phyloP scores from a whole-genome alignment of 768 basidiomycete genomes.

The Clathrus columnatus region DNA sequence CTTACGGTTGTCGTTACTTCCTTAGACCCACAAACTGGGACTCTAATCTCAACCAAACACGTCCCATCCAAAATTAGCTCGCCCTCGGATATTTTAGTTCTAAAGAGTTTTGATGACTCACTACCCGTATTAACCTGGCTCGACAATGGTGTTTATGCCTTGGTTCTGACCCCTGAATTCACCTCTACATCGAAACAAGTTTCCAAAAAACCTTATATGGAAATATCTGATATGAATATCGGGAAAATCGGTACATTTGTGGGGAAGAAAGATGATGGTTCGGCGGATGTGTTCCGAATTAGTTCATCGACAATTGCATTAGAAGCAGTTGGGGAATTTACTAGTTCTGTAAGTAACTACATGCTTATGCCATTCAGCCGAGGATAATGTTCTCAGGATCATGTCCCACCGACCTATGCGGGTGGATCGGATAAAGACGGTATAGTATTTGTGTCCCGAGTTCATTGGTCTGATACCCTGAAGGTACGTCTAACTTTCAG shows the following conservation, averaged over 20 bases:
- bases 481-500: slow-evolving; percentile 33
- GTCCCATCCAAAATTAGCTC: slow-evolving; percentile 45
- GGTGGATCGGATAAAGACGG: slow-evolving; percentile 47
- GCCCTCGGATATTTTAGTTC: slow-evolving; percentile 28
- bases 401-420: slow-evolving; percentile 44
- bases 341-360: slow-evolving; percentile 37
- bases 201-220: slow-evolving; percentile 37
- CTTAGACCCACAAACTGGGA: slow-evolving; percentile 46
- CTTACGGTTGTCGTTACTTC: slow-evolving; percentile 63
- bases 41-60: slow-evolving; percentile 37
- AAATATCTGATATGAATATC: slow-evolving; percentile 56
- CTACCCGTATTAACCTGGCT: slow-evolving; percentile 43
- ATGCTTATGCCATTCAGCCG: neutral
- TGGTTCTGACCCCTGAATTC: slow-evolving; percentile 44
- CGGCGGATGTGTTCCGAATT: slow-evolving; percentile 46
- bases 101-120: slow-evolving; percentile 19
- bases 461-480: slow-evolving; percentile 55
- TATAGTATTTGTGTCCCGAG: slow-evolving; percentile 46
- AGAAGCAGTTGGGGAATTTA: slow-evolving; percentile 45
- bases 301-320: slow-evolving; percentile 31
- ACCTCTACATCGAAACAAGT: slow-evolving; percentile 36
- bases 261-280: slow-evolving; percentile 46
- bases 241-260: slow-evolving; percentile 49
- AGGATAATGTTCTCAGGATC: slow-evolving; percentile 34
- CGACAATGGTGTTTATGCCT: slow-evolving; percentile 37